Conservation (phyloP, 345 rosid genomes). For the Adansonia digitata region DNA sequence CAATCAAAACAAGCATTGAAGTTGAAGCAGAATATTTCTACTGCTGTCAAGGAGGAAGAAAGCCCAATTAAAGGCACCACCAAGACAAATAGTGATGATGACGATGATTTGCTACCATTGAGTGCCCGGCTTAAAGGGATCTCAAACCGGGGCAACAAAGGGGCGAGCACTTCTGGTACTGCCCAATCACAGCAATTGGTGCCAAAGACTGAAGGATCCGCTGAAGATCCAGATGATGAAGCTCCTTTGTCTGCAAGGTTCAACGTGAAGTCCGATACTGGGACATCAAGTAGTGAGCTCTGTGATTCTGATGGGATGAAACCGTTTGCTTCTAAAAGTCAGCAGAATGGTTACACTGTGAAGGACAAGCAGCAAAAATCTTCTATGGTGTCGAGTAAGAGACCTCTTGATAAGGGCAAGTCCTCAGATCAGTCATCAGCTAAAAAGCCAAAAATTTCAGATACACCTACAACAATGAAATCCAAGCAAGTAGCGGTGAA, state of each 20-base stretch:
- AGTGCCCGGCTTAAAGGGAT: slow-evolving; percentile 49
- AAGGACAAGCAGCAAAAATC: slow-evolving; percentile 42
- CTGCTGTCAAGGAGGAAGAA: slow-evolving; percentile 38
- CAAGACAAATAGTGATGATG: slow-evolving; percentile 26
- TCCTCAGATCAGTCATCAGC: slow-evolving; percentile 39
- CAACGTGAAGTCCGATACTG: slow-evolving; percentile 33
- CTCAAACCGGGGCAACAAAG: slow-evolving; percentile 36
- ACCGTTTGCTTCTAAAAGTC: slow-evolving; percentile 39
- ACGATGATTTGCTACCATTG: slow-evolving; percentile 66
- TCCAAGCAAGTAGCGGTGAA: slow-evolving; percentile 46
- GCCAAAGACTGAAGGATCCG: slow-evolving; percentile 14
- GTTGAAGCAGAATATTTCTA: slow-evolving; percentile 29
- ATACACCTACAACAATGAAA: slow-evolving; percentile 36
- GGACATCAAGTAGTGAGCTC: slow-evolving; percentile 42
- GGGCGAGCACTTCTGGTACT: slow-evolving; percentile 20
- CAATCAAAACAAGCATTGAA: slow-evolving; percentile 33
- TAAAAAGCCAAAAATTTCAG: slow-evolving; percentile 65
- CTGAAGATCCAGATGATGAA: slow-evolving; percentile 75
- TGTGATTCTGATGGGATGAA: slow-evolving; percentile 43
- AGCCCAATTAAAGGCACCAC: slow-evolving; percentile 30
- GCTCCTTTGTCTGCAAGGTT: slow-evolving; percentile 51
- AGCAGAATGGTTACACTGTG: slow-evolving; percentile 54
- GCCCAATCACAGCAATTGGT: slow-evolving; percentile 12
- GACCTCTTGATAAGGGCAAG: slow-evolving; percentile 57
- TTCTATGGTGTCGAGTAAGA: slow-evolving; percentile 44